Evolutionary conservation across 352 stramenopile species (phyloP).

Genomic region (Phytophthora palmivora): DNA sequence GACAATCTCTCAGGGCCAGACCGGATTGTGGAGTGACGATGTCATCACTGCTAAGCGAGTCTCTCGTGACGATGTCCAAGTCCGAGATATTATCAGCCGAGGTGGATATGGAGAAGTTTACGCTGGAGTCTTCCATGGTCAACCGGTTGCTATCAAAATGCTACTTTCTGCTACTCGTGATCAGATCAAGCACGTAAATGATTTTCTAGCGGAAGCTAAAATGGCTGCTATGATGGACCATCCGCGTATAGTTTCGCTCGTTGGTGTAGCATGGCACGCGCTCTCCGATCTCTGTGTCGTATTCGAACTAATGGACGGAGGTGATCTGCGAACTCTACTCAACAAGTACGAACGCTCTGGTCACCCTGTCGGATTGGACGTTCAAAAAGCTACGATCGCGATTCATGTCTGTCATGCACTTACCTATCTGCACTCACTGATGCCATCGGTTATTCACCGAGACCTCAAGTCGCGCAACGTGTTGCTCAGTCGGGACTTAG

Average conservation of each 20-base stretch:
- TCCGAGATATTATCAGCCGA: constrained; percentile 29
- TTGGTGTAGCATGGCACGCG: constrained; percentile 45
- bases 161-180: constrained; percentile 31
- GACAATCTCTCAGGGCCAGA: constrained; percentile 7
- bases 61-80: constrained; percentile 35
- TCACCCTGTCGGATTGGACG: constrained; percentile 20
- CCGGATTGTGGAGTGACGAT: constrained; percentile 32
- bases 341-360: constrained; percentile 19
- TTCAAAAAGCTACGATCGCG: constrained; percentile 27
- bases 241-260: constrained; percentile 33
- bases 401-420: constrained; percentile 25
- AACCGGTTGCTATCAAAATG: constrained; percentile 40
- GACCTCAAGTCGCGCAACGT: constrained; percentile 22
- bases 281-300: constrained; percentile 45
- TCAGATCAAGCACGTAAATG: constrained; percentile 33
- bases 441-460: constrained; percentile 12
- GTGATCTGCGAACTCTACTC: constrained; percentile 45
- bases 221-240: constrained; percentile 37
- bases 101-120: constrained; percentile 43
- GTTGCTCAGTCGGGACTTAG: constrained; percentile 11
- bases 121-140: constrained; percentile 34
- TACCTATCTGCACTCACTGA: constrained; percentile 20
- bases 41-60: constrained; percentile 40
- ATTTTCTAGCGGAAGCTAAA: constrained; percentile 43
- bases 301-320: constrained; percentile 50